Evolutionary conservation across 1,284 basidiomycete species (phyloP), one percentile per base, ranked within the genome.

Genomic region (Bjerkandera adusta): DNA sequence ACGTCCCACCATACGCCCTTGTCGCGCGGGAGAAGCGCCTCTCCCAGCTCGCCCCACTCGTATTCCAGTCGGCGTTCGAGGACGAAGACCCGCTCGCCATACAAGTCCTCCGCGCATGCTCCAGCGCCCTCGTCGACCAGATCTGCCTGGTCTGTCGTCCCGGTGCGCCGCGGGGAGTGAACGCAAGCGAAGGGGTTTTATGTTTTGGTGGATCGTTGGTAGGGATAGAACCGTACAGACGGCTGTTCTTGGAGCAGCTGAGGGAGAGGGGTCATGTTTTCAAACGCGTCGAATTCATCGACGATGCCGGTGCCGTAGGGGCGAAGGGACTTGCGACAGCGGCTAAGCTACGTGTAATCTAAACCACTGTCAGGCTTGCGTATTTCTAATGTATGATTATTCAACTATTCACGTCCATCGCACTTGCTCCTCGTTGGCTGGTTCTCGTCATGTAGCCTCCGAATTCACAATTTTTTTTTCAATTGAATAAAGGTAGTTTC

Each of bases 131-230:
- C 33, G 85, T 79, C 0, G 69, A 73, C n/a, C 75, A 86, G 57
- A 76, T 89, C 26, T 67, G 73, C 1, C 61, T 80, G 29, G 63
- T 89, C 13, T 69, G 83, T 18, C 65, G 72, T 7, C 58, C 63
- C 16, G 63, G 71, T 3, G 61, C 65, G 34, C 65, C 72, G 8
- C 69, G 68, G 7, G 68, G 71, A 0, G 71, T 87, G 37, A 68
- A 68, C 32, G 74, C 86, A 0, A 61, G 68, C 32, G 71, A 81
- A 1, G 72, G 77, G 21, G 73, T 89, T 1, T 56, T 90, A 12
- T 85, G 81, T 47, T 82, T 90, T 49, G 86, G 86, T 7, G 86
- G 86, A 3, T 87, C 84, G n/a, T 60, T 88, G 49, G 79, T 78
- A 1, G 78, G 82, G 1, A 62, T 86, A 2, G 71, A 74, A 41